A percentile compares a stretch with the other conserved stretches of the same genome.
Evolutionary conservation across 345 rosid species (phyloP).

Genomic region (Fremontodendron californicum): DNA sequence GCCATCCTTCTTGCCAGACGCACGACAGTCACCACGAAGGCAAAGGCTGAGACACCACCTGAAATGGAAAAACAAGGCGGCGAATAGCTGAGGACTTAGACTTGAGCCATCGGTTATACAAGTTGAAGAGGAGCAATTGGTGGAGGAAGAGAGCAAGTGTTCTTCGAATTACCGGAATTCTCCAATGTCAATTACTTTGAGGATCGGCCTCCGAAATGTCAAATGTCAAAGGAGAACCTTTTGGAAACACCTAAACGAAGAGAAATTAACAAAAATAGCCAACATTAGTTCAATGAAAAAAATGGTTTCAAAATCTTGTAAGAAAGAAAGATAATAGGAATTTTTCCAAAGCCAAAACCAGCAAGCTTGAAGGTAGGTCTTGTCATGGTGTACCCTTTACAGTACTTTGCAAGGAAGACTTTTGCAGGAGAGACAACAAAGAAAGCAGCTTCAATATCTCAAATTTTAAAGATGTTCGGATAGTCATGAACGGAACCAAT

Average conservation of each 20-base stretch:
- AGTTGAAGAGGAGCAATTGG: slow-evolving; percentile 11
- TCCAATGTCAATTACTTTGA: slow-evolving; percentile 18
- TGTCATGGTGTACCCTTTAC: slow-evolving; percentile 19
- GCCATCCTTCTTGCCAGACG: not conserved
- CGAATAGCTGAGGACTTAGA: slow-evolving; percentile 11
- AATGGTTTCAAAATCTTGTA: too few relatives aligned
- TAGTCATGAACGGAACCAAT: slow-evolving; percentile 15
- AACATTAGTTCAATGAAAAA: too few relatives aligned
- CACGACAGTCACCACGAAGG: not conserved
- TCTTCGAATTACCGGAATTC: slow-evolving; percentile 16
- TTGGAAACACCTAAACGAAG: slow-evolving; percentile 23
- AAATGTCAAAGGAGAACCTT: slow-evolving; percentile 19
- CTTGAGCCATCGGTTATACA: not conserved
- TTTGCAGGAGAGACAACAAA: slow-evolving; percentile 25
- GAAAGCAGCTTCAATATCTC: slow-evolving; percentile 25
- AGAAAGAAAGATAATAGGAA: too few relatives aligned
- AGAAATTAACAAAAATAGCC: not conserved
- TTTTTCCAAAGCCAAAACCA: slow-evolving; percentile 30
- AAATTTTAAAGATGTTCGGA: slow-evolving; percentile 10
- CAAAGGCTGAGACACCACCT: slow-evolving; percentile 10
- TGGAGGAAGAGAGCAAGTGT: not conserved
- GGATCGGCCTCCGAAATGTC: slow-evolving; percentile 29
- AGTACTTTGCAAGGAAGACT: slow-evolving; percentile 25
- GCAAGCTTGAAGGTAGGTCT: slow-evolving; percentile 21
- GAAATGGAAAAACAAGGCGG: slow-evolving; percentile 17